Conservation (phyloP, 129 eudicot species). For the Flaveria robusta region DNA sequence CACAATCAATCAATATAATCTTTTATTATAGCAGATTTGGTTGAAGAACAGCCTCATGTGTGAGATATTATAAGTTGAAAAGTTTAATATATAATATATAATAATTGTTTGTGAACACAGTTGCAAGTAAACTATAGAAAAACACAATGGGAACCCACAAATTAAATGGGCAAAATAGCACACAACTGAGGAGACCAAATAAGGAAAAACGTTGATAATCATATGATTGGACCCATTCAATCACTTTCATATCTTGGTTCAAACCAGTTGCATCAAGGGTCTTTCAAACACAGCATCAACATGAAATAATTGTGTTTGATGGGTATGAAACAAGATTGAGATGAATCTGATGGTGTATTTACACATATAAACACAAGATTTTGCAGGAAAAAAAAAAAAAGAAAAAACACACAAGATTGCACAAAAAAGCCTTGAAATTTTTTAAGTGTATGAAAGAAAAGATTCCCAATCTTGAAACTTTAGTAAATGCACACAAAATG, state of each 20-base stretch:
- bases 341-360: slow-evolving; percentile 2
- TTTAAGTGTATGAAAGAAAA: not conserved
- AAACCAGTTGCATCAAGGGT: slow-evolving; percentile 12
- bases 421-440: slow-evolving; percentile 14
- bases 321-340: slow-evolving; percentile 21
- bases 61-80: slow-evolving; percentile 34
- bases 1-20: slow-evolving; percentile 14
- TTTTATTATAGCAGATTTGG: slow-evolving; percentile 27
- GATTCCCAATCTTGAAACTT: not conserved
- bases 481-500: slow-evolving; percentile 4
- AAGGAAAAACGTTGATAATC: slow-evolving; percentile 25
- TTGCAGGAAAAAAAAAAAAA: slow-evolving; percentile 16
- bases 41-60: slow-evolving; percentile 28
- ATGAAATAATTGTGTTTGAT: slow-evolving; percentile 15
- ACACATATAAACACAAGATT: slow-evolving; percentile 19
- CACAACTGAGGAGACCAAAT: slow-evolving; percentile 21
- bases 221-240: slow-evolving; percentile 39
- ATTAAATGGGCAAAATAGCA: slow-evolving; percentile 24
- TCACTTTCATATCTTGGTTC: slow-evolving; percentile 33
- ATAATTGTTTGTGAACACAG: slow-evolving; percentile 34
- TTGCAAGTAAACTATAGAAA: slow-evolving; percentile 32
- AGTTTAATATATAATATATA: not conserved
- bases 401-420: not conserved
- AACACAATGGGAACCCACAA: slow-evolving; percentile 39
- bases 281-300: slow-evolving; percentile 1